A percentile compares a stretch with the other conserved stretches of the same genome.
Evolutionary conservation across 345 rosid genomes (phyloP).

Genomic region (Pistacia vera): DNA sequence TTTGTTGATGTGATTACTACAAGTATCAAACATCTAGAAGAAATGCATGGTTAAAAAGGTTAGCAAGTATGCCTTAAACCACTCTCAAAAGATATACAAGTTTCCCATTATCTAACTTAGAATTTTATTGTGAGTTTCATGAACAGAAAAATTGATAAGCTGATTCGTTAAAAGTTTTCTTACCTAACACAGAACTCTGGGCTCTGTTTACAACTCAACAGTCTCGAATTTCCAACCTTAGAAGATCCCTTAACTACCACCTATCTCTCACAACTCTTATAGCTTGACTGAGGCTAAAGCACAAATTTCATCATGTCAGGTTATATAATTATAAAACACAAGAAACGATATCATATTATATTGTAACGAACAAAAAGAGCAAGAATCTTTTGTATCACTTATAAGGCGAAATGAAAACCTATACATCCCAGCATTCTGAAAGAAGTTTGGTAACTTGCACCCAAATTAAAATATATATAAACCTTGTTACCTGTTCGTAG

Average conservation of each 20-base stretch:
- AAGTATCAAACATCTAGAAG: too few relatives aligned
- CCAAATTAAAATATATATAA: slow-evolving; percentile 49
- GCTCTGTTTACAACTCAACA: background rate
- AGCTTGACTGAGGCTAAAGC: too few relatives aligned
- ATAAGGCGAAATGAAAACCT: slow-evolving; percentile 52
- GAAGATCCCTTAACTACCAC: too few relatives aligned
- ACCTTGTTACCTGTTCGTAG: too few relatives aligned
- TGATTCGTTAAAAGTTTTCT: background rate
- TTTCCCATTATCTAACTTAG: too few relatives aligned
- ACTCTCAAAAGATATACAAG: too few relatives aligned
- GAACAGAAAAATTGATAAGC: background rate
- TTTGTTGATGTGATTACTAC: too few relatives aligned
- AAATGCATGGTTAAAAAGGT: too few relatives aligned
- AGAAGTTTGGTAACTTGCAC: slow-evolving; percentile 12
- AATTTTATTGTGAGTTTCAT: background rate
- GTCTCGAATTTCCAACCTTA: background rate
- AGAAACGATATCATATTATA: background rate
- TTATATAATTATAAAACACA: background rate
- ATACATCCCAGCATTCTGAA: slow-evolving; percentile 55
- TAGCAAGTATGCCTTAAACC: too few relatives aligned
- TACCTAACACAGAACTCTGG: slow-evolving; percentile 34
- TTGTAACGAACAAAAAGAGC: background rate
- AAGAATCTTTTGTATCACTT: slow-evolving; percentile 27
- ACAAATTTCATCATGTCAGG: too few relatives aligned
- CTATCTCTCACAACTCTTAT: too few relatives aligned